Percentiles rank a stretch among this genome's conserved stretches.
Conservation (phyloP, 2,329 filamentous ascomycete species). For the Hypoxylon rubiginosum region DNA sequence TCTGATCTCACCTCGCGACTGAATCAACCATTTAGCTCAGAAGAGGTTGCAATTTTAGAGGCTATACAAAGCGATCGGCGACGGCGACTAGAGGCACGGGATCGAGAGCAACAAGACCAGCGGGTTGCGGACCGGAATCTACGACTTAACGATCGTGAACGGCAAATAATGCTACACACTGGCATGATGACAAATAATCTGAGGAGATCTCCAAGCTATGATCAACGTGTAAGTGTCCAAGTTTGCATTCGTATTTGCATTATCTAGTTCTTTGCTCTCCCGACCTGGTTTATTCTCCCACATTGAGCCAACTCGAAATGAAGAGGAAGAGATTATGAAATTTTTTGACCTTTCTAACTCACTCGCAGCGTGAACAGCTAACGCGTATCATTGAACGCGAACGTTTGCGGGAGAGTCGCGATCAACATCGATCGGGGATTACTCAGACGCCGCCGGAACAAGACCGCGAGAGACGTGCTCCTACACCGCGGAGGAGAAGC, state of each 20-base stretch:
- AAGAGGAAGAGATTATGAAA: not conserved
- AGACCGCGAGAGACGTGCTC: conserved; percentile 50
- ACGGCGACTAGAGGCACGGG: conserved; percentile 60
- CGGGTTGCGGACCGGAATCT: conserved; percentile 23
- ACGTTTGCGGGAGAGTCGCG: conserved; percentile 47
- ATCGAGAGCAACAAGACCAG: conserved; percentile 48
- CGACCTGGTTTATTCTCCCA: not conserved
- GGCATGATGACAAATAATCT: not conserved
- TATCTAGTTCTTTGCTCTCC: conserved; percentile 11
- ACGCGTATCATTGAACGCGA: conserved; percentile 52
- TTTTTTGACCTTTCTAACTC: not conserved
- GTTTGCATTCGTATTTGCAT: conserved; percentile 4
- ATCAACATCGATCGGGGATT: conserved; percentile 45
- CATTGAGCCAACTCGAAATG: not conserved
- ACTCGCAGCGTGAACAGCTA: conserved; percentile 52
- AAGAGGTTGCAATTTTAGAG: conserved; percentile 69
- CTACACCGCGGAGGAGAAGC: conserved; percentile 49
- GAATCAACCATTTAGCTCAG: conserved; percentile 65
- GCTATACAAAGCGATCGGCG: conserved; percentile 68
- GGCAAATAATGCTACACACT: not conserved
- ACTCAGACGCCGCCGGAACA: conserved; percentile 47
- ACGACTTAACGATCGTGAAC: not conserved
- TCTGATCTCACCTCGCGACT: conserved; percentile 58
- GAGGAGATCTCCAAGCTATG: conserved; percentile 49
- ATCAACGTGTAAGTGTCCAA: conserved; percentile 52